These are phyloP conservation scores for Aschersonia sp. DNA, from an alignment of 2,329 filamentous ascomycete species.

Conservation along the genomic window DNA sequence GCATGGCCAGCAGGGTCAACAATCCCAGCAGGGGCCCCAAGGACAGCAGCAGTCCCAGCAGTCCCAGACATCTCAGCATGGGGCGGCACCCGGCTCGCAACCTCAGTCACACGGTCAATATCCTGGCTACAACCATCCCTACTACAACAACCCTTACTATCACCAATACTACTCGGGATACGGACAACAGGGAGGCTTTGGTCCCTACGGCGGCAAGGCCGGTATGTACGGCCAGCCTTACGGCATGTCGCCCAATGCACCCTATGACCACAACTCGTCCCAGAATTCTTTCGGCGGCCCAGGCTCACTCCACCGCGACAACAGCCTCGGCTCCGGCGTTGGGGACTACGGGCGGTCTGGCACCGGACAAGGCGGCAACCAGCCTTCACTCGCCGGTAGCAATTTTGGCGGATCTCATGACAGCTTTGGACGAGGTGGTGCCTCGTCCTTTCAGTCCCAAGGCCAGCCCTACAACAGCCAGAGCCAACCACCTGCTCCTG, in stretches of 20 bases:
- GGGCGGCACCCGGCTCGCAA: conserved; percentile 26
- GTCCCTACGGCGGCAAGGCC: conserved; percentile 39
- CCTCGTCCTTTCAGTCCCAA: conserved; percentile 40
- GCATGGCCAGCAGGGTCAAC: conserved; percentile 22
- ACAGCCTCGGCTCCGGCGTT: conserved; percentile 32
- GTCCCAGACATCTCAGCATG: conserved; percentile 18
- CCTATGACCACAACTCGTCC: conserved; percentile 40
- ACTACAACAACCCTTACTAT: conserved; percentile 50
- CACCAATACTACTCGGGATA: conserved; percentile 44
- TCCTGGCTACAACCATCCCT: conserved; percentile 40
- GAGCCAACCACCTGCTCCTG: conserved; percentile 27
- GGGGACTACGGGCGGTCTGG: conserved; percentile 38
- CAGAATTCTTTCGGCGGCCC: conserved; percentile 37
- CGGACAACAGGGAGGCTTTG: conserved; percentile 32
- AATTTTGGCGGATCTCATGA: conserved; percentile 41
- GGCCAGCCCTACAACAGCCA: conserved; percentile 38
- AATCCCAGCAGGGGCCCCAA: conserved; percentile 15
- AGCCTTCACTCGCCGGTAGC: conserved; percentile 33
- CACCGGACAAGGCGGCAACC: conserved; percentile 30
- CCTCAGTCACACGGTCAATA: conserved; percentile 33
- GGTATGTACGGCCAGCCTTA: conserved; percentile 42
- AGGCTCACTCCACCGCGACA: conserved; percentile 38
- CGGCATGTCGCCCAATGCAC: conserved; percentile 39
- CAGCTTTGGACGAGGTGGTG: conserved; percentile 36
- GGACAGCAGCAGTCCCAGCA: conserved; percentile 17